These are phyloP conservation scores for Sergeia podlipaevii DNA, from an alignment of 208 protist species.

Conservation along the genomic window DNA sequence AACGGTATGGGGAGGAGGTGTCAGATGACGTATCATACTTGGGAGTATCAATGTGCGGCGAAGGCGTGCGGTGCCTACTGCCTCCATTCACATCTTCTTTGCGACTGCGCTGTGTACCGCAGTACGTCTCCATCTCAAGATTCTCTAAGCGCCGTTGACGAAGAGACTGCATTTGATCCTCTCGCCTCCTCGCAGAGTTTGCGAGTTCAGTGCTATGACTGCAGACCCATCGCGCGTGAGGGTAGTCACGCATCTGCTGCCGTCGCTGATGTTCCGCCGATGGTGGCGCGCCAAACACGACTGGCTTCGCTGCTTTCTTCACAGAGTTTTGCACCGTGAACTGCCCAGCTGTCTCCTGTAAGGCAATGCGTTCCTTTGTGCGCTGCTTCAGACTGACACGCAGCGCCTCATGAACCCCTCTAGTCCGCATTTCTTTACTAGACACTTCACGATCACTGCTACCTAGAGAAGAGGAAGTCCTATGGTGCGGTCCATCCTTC, in stretches of 20 bases:
- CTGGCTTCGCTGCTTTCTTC: too few relatives aligned
- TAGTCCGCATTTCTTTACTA: background rate
- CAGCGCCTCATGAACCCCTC: slow-evolving; percentile 17
- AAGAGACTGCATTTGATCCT: slow-evolving; percentile 5
- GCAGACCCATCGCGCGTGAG: slow-evolving; percentile 15
- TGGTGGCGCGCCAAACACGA: too few relatives aligned
- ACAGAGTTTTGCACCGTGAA: too few relatives aligned
- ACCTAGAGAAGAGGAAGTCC: too few relatives aligned
- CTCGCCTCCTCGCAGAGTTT: slow-evolving; percentile 6
- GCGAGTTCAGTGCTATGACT: background rate
- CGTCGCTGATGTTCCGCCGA: slow-evolving; percentile 11
- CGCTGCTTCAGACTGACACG: slow-evolving; percentile 6
- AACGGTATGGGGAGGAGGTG: background rate
- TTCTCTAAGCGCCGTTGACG: slow-evolving; percentile 11
- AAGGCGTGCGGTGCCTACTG: background rate
- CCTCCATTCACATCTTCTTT: background rate
- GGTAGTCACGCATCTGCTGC: slow-evolving; percentile 15
- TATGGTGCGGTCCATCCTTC: too few relatives aligned
- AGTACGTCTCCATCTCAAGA: slow-evolving; percentile 20
- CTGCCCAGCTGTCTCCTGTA: slow-evolving; percentile 22
- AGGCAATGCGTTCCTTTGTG: background rate
- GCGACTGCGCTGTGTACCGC: slow-evolving; percentile 7
- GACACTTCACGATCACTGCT: too few relatives aligned
- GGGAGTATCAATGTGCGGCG: too few relatives aligned
- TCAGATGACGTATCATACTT: background rate